Base-by-base conservation (phyloP, 164 flowering plant species). In the Cinnamomum chago region DNA sequence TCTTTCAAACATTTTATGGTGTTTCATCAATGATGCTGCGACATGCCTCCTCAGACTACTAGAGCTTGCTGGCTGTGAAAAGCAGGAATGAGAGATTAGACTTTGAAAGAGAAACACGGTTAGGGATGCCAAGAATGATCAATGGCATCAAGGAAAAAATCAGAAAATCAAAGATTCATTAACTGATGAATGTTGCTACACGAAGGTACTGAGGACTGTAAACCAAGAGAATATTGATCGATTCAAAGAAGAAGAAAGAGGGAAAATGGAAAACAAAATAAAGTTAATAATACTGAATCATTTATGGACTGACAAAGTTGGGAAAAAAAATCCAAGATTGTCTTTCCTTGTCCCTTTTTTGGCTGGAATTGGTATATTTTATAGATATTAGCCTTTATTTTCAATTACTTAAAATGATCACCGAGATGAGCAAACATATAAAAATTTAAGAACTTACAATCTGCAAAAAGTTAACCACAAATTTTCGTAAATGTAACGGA, bases 41-140 rank as follows among this genome's bases (percentile, higher is more conserved):
- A 88, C 79, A 79, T 90, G 91, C 82, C 94, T 84, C 79, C 87
- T 83, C 77, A 88, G 81, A 82, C 92, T 88, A 78, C 89, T 77
- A 17, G 90, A 81, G 82, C 90, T 89, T 64, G 68, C 85, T 64
- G 94, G 90, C 94, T 92, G 88, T 47, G 65, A 77, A 55, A 64
- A 72, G 55, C 1, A 70, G 40, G 72, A 3, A 70, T 75, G 23
- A 23, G 75, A 80, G 67, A 70, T 52, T 15, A 33, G 27, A 1
- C 25, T 58, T 68, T 68, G 58, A 62, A 25, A 22, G 7, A 14
- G 13, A 6, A 62, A 27, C 6, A 20, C 24, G 6, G n/a, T 27
- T 28, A 3, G 30, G 20, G 6, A 18, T 7, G 15, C 70, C 10
- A 17, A 68, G 33, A n/a, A 35, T 40, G 23, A 35, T 17, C n/a